phyloP scores from a whole-genome alignment of 345 rosid genomes.

The Populus euphratica region DNA sequence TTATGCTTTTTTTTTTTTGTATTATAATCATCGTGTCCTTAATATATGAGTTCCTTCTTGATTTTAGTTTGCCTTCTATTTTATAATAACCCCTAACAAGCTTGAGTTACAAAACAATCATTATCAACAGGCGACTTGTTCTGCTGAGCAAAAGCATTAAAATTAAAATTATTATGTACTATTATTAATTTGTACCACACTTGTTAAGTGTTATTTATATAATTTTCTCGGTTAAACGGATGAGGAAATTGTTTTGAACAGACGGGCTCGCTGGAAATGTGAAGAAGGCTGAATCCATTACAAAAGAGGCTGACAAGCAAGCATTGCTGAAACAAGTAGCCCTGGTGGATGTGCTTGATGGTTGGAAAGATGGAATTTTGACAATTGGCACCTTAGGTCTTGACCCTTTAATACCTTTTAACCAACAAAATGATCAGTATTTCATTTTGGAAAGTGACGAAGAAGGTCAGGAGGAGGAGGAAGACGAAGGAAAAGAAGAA shows the following conservation, averaged over 20 bases:
- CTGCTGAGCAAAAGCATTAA: background rate
- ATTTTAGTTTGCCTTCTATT: background rate
- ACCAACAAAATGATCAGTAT: conserved; percentile 31
- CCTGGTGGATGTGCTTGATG: conserved; percentile 65
- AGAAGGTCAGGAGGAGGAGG: conserved; percentile 19
- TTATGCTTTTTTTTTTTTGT: background rate
- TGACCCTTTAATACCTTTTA: conserved; percentile 45
- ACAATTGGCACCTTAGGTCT: conserved; percentile 90
- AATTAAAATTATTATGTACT: background rate
- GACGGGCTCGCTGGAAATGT: conserved; percentile 46
- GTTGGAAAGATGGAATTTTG: conserved; percentile 76
- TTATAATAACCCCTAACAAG: background rate
- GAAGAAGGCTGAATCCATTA: conserved; percentile 48
- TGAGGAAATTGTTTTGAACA: conserved; percentile 10
- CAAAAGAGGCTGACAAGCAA: conserved; percentile 50
- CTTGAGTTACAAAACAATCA: background rate
- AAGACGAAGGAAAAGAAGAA: conserved; percentile 14
- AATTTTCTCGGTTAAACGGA: background rate
- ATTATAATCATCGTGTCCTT: background rate
- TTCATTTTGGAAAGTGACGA: conserved; percentile 26
- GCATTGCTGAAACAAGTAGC: conserved; percentile 63
- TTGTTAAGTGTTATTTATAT: background rate
- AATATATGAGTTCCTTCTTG: background rate
- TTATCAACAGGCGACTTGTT: background rate
- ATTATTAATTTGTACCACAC: background rate